Evolutionary conservation across 306 rosid genomes (phyloP).

Genomic region (Castanea mollissima): DNA sequence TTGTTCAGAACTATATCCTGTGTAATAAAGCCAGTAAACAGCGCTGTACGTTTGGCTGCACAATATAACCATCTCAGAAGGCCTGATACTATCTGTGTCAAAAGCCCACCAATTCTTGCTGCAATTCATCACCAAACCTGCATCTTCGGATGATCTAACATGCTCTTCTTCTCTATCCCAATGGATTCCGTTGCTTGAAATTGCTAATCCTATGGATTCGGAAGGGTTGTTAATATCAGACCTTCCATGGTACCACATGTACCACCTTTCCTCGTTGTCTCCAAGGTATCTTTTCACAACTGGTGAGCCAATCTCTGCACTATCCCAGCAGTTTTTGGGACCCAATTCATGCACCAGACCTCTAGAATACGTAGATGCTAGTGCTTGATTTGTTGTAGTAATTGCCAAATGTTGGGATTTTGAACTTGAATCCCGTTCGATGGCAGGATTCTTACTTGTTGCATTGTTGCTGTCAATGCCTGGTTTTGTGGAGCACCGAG

Average conservation of each 20-base stretch:
- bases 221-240: neutral
- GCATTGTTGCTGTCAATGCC: constrained; percentile 23
- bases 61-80: constrained; percentile 5
- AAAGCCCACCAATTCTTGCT: constrained; percentile 11
- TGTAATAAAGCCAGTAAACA: constrained; percentile 8
- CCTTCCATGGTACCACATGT: constrained; percentile 13
- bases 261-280: constrained; percentile 12
- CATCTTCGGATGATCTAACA: constrained; percentile 2
- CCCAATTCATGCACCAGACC: constrained; percentile 17
- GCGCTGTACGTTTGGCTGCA: constrained; percentile 1
- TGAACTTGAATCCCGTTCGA: constrained; percentile 14
- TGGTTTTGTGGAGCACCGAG: constrained; percentile 20
- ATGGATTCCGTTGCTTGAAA: neutral
- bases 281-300: constrained; percentile 5
- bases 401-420: neutral
- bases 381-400: constrained; percentile 13
- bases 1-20: constrained; percentile 9
- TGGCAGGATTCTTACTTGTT: constrained; percentile 11
- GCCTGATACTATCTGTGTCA: constrained; percentile 1
- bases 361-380: constrained; percentile 10
- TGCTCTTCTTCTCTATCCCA: neutral
- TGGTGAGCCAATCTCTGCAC: constrained; percentile 1
- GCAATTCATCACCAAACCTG: constrained; percentile 3
- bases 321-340: constrained; percentile 4
- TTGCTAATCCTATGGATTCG: neutral